These are phyloP conservation scores for Stentor coeruleus DNA, from an alignment of 73 alveolate genomes.

Conservation along the genomic window DNA sequence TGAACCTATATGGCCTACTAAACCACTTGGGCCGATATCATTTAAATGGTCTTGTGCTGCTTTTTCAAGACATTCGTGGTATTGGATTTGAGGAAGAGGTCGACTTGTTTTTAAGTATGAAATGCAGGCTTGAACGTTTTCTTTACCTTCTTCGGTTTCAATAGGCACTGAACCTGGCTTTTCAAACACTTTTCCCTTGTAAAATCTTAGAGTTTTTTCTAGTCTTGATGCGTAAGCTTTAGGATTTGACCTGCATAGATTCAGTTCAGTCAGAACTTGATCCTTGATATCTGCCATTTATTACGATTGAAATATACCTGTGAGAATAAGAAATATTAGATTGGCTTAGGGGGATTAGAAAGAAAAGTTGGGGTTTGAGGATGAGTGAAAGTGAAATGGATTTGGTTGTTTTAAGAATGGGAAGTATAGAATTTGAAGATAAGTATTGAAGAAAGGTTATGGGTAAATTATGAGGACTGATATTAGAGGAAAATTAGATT, in stretches of 20 bases:
- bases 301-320: no score
- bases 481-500: no score
- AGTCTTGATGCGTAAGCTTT: not conserved
- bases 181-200: not conserved
- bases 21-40: slow-evolving; percentile 88
- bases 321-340: no score
- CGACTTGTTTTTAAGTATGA: slow-evolving; percentile 30
- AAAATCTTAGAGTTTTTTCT: not conserved
- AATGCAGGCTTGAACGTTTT: slow-evolving; percentile 29
- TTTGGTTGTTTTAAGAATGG: no score
- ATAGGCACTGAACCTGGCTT: not conserved
- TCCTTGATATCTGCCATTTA: no score
- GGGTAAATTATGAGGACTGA: no score
- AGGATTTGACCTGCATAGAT: slow-evolving; percentile 9
- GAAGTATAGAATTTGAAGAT: no score
- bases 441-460: no score
- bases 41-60: slow-evolving; percentile 79
- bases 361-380: no score
- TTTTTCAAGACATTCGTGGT: slow-evolving; percentile 50
- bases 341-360: no score
- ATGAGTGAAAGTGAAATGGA: no score
- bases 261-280: slow-evolving; percentile 7
- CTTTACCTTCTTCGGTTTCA: not conserved
- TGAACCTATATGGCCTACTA: slow-evolving; percentile 68
- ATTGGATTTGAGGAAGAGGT: slow-evolving; percentile 35